These are phyloP conservation scores for Hypoxylon sp. DNA, from an alignment of 2,329 filamentous ascomycete species.

Conservation along the genomic window DNA sequence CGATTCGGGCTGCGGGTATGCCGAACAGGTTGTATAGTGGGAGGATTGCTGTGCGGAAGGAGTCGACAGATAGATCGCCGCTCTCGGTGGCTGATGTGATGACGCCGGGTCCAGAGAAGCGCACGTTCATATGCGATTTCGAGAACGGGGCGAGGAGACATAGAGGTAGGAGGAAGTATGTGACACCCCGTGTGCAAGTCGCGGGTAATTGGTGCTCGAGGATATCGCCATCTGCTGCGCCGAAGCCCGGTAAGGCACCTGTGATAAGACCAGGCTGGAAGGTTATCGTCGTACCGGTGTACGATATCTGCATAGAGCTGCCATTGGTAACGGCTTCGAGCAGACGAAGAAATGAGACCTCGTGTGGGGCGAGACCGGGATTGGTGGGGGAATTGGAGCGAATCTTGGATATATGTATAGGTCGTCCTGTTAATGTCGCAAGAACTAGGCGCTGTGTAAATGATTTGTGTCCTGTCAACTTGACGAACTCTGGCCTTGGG, in stretches of 20 bases:
- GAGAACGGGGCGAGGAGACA: constrained; percentile 93
- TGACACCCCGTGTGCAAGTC: constrained; percentile 80
- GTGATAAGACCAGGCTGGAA: constrained; percentile 94
- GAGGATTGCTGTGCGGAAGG: constrained; percentile 89
- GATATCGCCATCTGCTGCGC: constrained; percentile 74
- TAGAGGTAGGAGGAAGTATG: constrained; percentile 90
- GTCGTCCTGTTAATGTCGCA: constrained; percentile 87
- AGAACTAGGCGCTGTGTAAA: constrained; percentile 87
- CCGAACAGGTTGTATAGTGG: constrained; percentile 92
- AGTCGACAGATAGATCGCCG: constrained; percentile 91
- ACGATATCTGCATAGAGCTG: constrained; percentile 92
- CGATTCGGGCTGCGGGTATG: constrained; percentile 80
- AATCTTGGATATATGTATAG: constrained; percentile 93
- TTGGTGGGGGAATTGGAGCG: constrained; percentile 84
- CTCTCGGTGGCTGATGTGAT: constrained; percentile 86
- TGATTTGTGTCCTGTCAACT: constrained; percentile 84
- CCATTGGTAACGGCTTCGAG: constrained; percentile 96
- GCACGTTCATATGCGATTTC: constrained; percentile 88
- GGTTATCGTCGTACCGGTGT: constrained; percentile 91
- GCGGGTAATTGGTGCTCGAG: constrained; percentile 83
- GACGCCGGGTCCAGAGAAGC: constrained; percentile 89
- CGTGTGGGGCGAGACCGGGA: constrained; percentile 89
- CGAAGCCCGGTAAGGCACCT: constrained; percentile 79
- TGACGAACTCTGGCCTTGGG: constrained; percentile 64
- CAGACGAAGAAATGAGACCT: constrained; percentile 94